Evolutionary conservation across 768 basidiomycete species (phyloP).

Genomic region (Butyriboletus loyo): DNA sequence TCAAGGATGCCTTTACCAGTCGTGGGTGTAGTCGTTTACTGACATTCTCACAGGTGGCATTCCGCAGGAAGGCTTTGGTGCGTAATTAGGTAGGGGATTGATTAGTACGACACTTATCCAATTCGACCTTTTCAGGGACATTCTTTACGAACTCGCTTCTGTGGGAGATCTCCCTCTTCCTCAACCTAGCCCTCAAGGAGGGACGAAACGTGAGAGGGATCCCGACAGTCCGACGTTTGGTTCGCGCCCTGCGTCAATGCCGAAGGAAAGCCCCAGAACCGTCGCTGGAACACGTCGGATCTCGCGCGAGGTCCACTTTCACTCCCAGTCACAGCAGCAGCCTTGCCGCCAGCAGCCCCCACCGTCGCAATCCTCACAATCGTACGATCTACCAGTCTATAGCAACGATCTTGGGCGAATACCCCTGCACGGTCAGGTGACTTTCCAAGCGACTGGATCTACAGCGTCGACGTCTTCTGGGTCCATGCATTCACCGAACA

Average conservation of each 20-base stretch:
- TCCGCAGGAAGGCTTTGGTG: conserved; percentile 49
- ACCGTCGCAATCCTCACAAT: conserved; percentile 8
- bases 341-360: conserved; percentile 2
- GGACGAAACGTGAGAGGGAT: conserved; percentile 63
- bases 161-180: conserved; percentile 72
- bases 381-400: conserved; percentile 49
- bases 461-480: not conserved
- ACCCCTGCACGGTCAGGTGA: conserved; percentile 39
- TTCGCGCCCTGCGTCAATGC: not conserved
- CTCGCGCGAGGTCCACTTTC: conserved; percentile 22
- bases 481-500: conserved; percentile 1
- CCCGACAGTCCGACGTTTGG: conserved; percentile 43
- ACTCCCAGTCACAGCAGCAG: conserved; percentile 8
- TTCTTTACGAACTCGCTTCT: conserved; percentile 67
- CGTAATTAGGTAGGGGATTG: conserved; percentile 8
- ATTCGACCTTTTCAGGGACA: conserved; percentile 48
- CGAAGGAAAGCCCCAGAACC: conserved; percentile 21
- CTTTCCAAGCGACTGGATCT: conserved; percentile 8
- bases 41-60: conserved; percentile 39
- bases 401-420: conserved; percentile 56
- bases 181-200: conserved; percentile 46
- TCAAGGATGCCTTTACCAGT: not conserved
- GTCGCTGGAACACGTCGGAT: conserved; percentile 38
- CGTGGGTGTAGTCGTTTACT: not conserved
- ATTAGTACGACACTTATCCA: not conserved